phyloP scores from a whole-genome alignment of 1,284 basidiomycete genomes.

The Malassezia japonica region DNA sequence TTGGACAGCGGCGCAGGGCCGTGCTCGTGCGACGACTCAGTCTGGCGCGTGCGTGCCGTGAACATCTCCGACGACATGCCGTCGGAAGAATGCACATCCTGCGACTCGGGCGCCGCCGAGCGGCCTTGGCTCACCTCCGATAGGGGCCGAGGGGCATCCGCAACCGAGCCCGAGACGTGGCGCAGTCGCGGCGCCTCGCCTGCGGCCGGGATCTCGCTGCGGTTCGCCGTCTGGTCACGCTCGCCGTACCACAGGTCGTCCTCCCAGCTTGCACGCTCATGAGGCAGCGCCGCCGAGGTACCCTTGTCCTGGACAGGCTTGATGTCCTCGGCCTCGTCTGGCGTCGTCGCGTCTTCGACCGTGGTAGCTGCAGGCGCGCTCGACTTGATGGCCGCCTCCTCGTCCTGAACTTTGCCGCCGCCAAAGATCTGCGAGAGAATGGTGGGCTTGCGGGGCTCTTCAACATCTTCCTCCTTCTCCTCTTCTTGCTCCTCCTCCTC shows the following conservation, averaged over 20 bases:
- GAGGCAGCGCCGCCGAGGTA: too few species aligned
- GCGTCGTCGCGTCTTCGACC: too few species aligned
- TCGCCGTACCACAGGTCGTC: constrained; percentile 16
- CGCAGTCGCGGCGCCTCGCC: neutral
- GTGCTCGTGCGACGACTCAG: too few species aligned
- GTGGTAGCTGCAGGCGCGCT: neutral
- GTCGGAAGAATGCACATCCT: neutral
- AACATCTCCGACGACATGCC: neutral
- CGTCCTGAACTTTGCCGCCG: neutral
- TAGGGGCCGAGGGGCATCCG: neutral
- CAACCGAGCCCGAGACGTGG: neutral
- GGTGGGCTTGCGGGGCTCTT: neutral
- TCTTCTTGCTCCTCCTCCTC: too few species aligned
- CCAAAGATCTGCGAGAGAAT: neutral
- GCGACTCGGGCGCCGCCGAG: neutral
- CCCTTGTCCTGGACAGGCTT: too few species aligned
- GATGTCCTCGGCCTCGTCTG: neutral
- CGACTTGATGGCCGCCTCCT: neutral
- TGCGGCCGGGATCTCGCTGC: neutral
- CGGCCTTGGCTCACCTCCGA: neutral
- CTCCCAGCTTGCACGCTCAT: constrained; percentile 15
- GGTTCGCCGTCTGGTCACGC: neutral
- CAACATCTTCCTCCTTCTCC: neutral
- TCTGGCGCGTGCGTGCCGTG: neutral
- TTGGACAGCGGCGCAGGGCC: too few species aligned